A percentile compares a stretch with the other conserved stretches of the same genome.
Evolutionary conservation across 495 filamentous ascomycete genomes (phyloP).

Genomic region (Talaromyces wortmannii): DNA sequence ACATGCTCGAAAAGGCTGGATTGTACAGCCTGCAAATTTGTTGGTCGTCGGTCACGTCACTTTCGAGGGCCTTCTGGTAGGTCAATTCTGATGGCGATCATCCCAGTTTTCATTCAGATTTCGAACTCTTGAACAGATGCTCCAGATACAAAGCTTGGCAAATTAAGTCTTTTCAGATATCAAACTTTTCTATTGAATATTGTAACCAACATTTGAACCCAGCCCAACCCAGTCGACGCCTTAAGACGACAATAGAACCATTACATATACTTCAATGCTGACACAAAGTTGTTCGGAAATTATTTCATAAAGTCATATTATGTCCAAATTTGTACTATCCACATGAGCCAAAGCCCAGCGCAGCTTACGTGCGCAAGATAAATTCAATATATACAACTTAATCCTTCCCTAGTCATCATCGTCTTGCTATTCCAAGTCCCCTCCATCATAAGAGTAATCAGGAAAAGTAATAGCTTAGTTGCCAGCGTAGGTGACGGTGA

Average conservation of each 20-base stretch:
- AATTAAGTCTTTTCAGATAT: background rate
- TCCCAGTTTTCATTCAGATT: too few species aligned
- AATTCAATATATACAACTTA: background rate
- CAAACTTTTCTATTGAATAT: too few species aligned
- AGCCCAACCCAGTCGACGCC: background rate
- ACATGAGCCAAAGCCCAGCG: background rate
- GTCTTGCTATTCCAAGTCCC: background rate
- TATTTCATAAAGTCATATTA: background rate
- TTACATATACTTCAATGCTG: background rate
- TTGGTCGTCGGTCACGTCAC: too few species aligned
- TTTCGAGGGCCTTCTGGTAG: too few species aligned
- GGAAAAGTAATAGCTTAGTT: background rate
- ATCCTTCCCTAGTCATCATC: background rate
- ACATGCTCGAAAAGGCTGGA: too few species aligned
- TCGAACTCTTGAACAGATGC: background rate
- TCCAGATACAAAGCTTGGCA: background rate
- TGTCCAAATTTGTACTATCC: background rate
- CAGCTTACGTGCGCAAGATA: background rate
- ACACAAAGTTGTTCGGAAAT: background rate
- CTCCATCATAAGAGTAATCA: background rate
- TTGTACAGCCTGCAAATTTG: too few species aligned
- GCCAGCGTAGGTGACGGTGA: slow-evolving; percentile 1
- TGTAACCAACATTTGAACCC: too few species aligned
- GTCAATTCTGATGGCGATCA: too few species aligned
- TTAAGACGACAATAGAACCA: background rate